phyloP scores from a whole-genome alignment of 2,329 filamentous ascomycete species.

The Madurella mycetomatis region DNA sequence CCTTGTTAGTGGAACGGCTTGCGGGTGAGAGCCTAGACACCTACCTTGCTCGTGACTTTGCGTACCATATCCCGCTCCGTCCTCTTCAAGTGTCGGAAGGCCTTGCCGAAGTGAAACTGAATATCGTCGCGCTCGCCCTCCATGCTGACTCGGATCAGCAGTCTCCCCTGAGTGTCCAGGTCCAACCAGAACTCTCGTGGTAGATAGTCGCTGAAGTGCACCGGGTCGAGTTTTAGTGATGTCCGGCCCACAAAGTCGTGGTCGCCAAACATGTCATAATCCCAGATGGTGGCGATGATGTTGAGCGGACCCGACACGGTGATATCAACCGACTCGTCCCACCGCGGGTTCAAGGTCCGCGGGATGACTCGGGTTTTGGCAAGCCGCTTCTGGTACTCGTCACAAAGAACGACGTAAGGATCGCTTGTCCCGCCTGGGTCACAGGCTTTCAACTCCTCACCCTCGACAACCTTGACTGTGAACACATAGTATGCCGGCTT shows the following conservation, averaged over 20 bases:
- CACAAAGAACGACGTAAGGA: slow-evolving; percentile 92
- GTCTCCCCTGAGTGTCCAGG: slow-evolving; percentile 86
- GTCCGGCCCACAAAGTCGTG: slow-evolving; percentile 96
- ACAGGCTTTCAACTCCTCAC: slow-evolving; percentile 96
- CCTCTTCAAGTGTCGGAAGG: slow-evolving; percentile 89
- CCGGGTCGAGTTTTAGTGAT: slow-evolving; percentile 96
- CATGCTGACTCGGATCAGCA: slow-evolving; percentile 93
- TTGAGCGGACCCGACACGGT: slow-evolving; percentile 88
- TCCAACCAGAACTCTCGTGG: slow-evolving; percentile 97
- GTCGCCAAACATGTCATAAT: slow-evolving; percentile 94
- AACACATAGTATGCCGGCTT: slow-evolving; percentile 89
- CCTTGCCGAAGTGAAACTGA: slow-evolving; percentile 96
- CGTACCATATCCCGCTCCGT: slow-evolving; percentile 98
- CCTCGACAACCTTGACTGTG: slow-evolving; percentile 97
- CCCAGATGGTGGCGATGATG: slow-evolving; percentile 95
- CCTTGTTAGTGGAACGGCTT: slow-evolving; percentile 8
- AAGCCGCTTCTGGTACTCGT: slow-evolving; percentile 95
- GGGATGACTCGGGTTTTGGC: slow-evolving; percentile 92
- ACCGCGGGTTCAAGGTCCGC: slow-evolving; percentile 84
- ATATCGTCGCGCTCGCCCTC: slow-evolving; percentile 98
- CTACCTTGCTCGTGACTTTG: slow-evolving; percentile 94
- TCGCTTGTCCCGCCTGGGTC: slow-evolving; percentile 92
- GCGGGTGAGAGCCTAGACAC: slow-evolving; percentile 23
- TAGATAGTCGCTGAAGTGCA: slow-evolving; percentile 92
- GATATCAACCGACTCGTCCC: slow-evolving; percentile 97